Evolutionary conservation across 305 asterid species (phyloP).

Genomic region (Solanum hybrid): DNA sequence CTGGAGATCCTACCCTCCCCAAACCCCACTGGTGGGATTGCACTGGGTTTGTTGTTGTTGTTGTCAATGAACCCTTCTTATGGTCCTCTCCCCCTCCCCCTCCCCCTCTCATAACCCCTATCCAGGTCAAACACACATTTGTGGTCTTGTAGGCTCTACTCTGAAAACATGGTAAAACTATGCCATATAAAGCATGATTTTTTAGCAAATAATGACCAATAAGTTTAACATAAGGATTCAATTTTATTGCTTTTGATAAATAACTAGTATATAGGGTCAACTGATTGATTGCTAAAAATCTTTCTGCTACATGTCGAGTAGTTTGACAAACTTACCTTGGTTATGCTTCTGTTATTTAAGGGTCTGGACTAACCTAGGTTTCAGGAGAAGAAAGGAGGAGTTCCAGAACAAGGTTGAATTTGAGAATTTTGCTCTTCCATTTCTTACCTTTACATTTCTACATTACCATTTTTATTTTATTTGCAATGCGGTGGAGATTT

Average conservation of each 20-base stretch:
- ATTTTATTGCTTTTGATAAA: background rate
- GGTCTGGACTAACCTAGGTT: background rate
- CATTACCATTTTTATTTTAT: background rate
- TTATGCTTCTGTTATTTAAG: background rate
- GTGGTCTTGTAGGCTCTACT: background rate
- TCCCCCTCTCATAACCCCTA: background rate
- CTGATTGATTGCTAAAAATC: background rate
- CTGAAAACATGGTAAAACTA: background rate
- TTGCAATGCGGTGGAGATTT: background rate
- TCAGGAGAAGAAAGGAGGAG: background rate
- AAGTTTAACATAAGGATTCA: background rate
- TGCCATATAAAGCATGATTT: background rate
- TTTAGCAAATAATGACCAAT: background rate
- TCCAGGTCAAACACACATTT: background rate
- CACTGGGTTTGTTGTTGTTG: background rate
- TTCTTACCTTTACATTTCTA: background rate
- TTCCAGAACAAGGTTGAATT: background rate
- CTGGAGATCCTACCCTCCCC: background rate
- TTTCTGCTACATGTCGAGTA: background rate
- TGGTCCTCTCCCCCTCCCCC: too few relatives aligned
- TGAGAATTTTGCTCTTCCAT: background rate
- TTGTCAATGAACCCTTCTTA: background rate
- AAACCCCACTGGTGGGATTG: background rate
- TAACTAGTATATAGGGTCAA: background rate
- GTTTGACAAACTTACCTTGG: background rate